Base-by-base conservation (phyloP, 148 eudicot species). In the Polygonum aviculare region DNA sequence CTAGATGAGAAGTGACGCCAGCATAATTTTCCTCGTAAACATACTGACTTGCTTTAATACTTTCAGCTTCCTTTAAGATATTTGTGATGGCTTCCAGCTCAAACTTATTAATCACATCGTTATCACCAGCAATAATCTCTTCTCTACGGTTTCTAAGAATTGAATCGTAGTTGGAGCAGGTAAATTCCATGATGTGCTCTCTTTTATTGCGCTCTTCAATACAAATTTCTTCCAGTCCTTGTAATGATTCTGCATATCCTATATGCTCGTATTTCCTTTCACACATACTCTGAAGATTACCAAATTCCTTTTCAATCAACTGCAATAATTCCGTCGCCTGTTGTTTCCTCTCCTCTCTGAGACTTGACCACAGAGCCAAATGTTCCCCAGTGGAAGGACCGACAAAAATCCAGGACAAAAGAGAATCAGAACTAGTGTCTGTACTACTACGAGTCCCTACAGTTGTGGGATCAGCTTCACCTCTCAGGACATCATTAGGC, bases 151-250 rank as follows among this genome's bases (percentile, higher is more conserved):
- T 93, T 85, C 82, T 86, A 33, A 96, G 86, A 69, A 91, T 84
- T 69, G 92, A 78, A 33, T 88, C 90, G 22, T 89, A 92, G 84
- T 94, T 87, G 47, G 72, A 72, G 49, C 74, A 79, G 74, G 83
- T 69, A 84, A 83, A 80, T 60, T 83, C 97, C 59, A 83, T 75
- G 51, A 45, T 79, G 63, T 85, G 84, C 78, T 84, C 95, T 83
- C 93, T 93, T 80, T 87, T 93, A 83, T 85, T 95, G 82, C 90
- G 86, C 88, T 91, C 98, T 80, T 89, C 92, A 75, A 85, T 65
- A 57, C 87, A 87, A 69, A 93, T 88, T 78, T 89, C 95, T 80
- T 91, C 92, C 79, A 96, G 78, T 73, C 86, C 85, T 82, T 91
- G 97, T 82, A 93, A 77, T 9, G 94, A 97, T 82, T 88, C 98